phyloP scores from a whole-genome alignment of 371 early-diverging fungal genomes.

The Lichtheimia ornata region DNA sequence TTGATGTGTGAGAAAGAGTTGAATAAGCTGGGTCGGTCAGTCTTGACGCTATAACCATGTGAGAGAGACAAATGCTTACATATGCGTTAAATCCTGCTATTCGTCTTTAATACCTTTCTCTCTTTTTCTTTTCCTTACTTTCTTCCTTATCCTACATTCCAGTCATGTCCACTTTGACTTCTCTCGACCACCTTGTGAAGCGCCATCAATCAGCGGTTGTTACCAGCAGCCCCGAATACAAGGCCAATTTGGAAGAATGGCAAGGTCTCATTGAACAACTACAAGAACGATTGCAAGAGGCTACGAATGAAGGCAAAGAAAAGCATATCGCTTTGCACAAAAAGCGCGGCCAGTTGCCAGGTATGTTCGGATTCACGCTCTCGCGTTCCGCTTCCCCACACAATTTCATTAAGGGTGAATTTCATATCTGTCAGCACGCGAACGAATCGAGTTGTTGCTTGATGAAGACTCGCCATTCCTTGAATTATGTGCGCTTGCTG shows the following conservation, averaged over 20 bases:
- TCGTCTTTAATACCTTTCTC: neutral
- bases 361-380: constrained; percentile 25
- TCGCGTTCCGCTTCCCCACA: neutral
- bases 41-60: neutral
- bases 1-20: constrained; percentile 5
- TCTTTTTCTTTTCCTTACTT: constrained; percentile 1
- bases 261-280: constrained; percentile 51
- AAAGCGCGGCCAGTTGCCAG: constrained; percentile 67
- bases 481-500: constrained; percentile 71
- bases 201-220: constrained; percentile 35
- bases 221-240: constrained; percentile 52
- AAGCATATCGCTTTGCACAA: constrained; percentile 60
- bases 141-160: constrained; percentile 2
- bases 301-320: constrained; percentile 61
- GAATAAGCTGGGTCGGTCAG: neutral
- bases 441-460: constrained; percentile 67
- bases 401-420: neutral
- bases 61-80: neutral
- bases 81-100: too few relatives aligned
- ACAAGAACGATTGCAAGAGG: constrained; percentile 56
- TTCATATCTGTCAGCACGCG: constrained; percentile 49
- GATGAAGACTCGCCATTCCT: constrained; percentile 79
- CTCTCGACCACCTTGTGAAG: constrained; percentile 39
- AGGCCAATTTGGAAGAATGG: constrained; percentile 65
- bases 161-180: constrained; percentile 37